Evolutionary conservation across 2,329 filamentous ascomycete species (phyloP).

Genomic region (Diaporthe batatas): DNA sequence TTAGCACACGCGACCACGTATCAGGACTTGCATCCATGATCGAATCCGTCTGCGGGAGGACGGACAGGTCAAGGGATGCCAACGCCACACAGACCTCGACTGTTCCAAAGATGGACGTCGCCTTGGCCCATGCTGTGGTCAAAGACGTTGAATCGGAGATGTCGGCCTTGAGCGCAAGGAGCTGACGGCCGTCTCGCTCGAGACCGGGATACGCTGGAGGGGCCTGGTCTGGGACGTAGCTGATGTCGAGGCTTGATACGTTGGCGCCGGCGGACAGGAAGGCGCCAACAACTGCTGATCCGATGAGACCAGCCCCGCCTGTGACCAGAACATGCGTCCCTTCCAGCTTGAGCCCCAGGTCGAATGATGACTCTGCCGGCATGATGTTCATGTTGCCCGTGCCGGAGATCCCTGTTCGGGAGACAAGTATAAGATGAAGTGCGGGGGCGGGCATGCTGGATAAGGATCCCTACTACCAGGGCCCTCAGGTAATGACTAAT

Average conservation of each 20-base stretch:
- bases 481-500: too few relatives aligned
- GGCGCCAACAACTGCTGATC: neutral
- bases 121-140: neutral
- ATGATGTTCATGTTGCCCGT: neutral
- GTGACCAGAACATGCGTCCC: slow-evolving; percentile 16
- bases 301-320: slow-evolving; percentile 12
- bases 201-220: neutral
- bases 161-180: neutral
- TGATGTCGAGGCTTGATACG: slow-evolving; percentile 4
- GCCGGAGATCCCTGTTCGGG: neutral
- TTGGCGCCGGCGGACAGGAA: slow-evolving; percentile 14
- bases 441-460: neutral
- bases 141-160: neutral
- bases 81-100: slow-evolving; percentile 20
- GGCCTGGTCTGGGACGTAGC: neutral
- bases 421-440: neutral
- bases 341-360: neutral
- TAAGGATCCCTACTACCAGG: too few relatives aligned
- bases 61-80: slow-evolving; percentile 16
- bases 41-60: slow-evolving; percentile 14
- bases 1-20: slow-evolving; percentile 8
- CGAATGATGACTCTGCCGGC: neutral
- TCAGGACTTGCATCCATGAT: slow-evolving; percentile 6
- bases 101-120: neutral
- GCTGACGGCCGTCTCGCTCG: too few relatives aligned